Conservation (phyloP, 257 asterid species). For the Penstemon newberryi region DNA sequence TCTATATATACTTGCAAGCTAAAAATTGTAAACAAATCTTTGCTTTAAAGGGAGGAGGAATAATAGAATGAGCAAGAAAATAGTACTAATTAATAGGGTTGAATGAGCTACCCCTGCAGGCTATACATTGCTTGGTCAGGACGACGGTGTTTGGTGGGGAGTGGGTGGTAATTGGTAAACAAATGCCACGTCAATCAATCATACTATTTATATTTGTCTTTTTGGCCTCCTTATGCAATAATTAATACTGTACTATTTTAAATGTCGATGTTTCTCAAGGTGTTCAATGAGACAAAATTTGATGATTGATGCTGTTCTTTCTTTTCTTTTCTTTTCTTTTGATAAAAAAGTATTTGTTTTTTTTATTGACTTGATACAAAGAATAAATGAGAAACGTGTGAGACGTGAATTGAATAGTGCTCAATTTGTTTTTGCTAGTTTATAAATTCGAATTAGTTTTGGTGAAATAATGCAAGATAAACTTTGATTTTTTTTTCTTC, state of each 20-base stretch:
- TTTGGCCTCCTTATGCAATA: background rate
- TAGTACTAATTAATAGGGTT: background rate
- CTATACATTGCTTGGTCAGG: background rate
- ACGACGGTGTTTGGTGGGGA: background rate
- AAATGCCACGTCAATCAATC: conserved; percentile 4
- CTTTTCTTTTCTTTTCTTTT: background rate
- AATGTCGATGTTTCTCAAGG: conserved; percentile 17
- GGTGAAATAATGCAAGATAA: too few relatives aligned
- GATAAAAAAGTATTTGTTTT: too few relatives aligned
- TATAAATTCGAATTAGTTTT: too few relatives aligned
- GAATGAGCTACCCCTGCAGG: background rate
- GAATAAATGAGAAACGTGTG: background rate
- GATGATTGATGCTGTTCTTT: conserved; percentile 5
- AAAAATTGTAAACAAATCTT: conserved; percentile 19
- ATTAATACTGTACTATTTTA: background rate
- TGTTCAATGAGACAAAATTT: conserved; percentile 18
- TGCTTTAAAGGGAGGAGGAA: conserved; percentile 21
- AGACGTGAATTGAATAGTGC: too few relatives aligned
- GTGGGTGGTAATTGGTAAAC: background rate
- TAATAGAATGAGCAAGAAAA: background rate
- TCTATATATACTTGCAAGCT: conserved; percentile 26
- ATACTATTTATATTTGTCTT: background rate
- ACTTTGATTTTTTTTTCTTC: too few relatives aligned
- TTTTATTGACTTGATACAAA: background rate
- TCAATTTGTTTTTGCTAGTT: too few relatives aligned